Percentiles rank a stretch among this genome's conserved stretches.
Conservation (phyloP, 75 land plant genomes). For the Pinus albicaulis region DNA sequence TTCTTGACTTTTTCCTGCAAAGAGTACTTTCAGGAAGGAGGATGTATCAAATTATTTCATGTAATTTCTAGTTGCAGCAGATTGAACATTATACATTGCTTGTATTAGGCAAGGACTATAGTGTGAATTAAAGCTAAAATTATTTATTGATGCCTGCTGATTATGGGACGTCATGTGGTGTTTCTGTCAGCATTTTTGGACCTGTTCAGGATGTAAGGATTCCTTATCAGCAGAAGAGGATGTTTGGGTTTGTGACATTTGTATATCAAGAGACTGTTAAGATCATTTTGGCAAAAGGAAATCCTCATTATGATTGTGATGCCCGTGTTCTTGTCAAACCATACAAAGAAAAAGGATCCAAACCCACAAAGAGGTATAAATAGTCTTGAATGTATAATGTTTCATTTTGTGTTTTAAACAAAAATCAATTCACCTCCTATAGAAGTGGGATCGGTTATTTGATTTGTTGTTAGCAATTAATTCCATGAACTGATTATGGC, state of each 20-base stretch:
- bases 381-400: not conserved
- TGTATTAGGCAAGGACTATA: not conserved
- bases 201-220: constrained; percentile 99
- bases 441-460: not conserved
- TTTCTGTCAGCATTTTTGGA: constrained; percentile 69
- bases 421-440: not conserved
- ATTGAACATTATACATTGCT: not conserved
- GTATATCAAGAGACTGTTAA: constrained; percentile 93
- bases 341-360: constrained; percentile 89
- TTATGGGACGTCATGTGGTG: not conserved
- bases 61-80: constrained; percentile 21
- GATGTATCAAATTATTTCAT: constrained; percentile 97
- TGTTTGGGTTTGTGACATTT: constrained; percentile 99
- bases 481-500: constrained; percentile 2
- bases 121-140: not conserved
- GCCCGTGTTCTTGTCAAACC: constrained; percentile 96
- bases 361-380: constrained; percentile 79
- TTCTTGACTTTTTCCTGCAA: constrained; percentile 98
- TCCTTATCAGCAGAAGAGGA: constrained; percentile 97
- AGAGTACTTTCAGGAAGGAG: constrained; percentile 95
- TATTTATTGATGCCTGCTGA: not conserved
- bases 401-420: not conserved
- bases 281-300: constrained; percentile 87
- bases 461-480: not conserved
- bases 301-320: constrained; percentile 96